Conservation (phyloP, 2,329 filamentous ascomycete species). For the Colletotrichum tabaci region DNA sequence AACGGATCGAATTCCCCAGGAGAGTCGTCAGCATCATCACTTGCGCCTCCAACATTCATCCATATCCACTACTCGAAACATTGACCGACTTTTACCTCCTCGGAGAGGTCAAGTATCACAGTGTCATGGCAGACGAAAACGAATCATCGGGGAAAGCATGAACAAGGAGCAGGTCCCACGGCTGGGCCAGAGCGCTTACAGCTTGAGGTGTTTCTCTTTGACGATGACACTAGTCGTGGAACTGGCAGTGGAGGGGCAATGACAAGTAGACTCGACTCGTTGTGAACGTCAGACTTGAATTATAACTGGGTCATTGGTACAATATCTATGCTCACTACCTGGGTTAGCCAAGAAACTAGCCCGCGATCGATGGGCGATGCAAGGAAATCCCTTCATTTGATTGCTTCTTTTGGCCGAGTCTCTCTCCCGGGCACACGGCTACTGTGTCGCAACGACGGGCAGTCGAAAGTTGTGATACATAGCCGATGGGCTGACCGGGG, state of each 20-base stretch:
- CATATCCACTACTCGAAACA: constrained; percentile 23
- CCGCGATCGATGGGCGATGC: not conserved
- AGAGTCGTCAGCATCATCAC: constrained; percentile 42
- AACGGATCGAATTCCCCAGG: not conserved
- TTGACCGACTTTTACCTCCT: constrained; percentile 21
- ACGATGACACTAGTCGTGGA: not conserved
- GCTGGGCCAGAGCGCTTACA: constrained; percentile 10
- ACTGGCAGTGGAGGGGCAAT: constrained; percentile 8
- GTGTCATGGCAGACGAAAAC: constrained; percentile 29
- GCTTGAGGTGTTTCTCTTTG: constrained; percentile 1
- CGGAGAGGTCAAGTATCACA: not conserved
- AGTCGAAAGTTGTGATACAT: constrained; percentile 24
- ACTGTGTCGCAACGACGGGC: constrained; percentile 2
- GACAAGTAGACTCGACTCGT: constrained; percentile 30
- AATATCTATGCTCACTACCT: not conserved
- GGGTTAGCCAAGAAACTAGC: not conserved
- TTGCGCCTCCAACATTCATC: constrained; percentile 31
- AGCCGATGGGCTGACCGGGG: constrained; percentile 4
- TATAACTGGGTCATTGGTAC: constrained; percentile 12
- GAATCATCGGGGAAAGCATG: not conserved
- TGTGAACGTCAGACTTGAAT: constrained; percentile 3
- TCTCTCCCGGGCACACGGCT: constrained; percentile 10
- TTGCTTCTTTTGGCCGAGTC: not conserved
- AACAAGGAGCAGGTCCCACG: constrained; percentile 5
- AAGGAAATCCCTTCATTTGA: not conserved